Percentiles rank a stretch among this genome's conserved stretches.
Evolutionary conservation across 106 monocot species (phyloP).

Genomic region (Allium cepa): DNA sequence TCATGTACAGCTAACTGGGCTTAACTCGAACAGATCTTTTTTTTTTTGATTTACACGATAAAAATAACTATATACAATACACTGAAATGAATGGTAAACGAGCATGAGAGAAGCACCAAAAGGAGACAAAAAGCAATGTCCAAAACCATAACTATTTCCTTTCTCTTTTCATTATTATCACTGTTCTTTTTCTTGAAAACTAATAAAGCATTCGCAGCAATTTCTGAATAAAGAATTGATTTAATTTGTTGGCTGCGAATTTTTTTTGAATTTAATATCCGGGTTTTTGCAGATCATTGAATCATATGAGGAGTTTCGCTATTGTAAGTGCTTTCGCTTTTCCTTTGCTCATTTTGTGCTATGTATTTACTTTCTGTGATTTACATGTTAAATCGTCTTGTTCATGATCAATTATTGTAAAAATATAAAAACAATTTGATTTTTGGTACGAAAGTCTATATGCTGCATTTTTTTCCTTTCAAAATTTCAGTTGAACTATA

Average conservation of each 20-base stretch:
- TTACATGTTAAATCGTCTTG: background rate
- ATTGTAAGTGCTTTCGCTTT: slow-evolving; percentile 3
- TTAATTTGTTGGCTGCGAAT: background rate
- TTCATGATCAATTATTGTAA: background rate
- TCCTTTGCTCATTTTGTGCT: background rate
- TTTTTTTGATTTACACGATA: too few species aligned
- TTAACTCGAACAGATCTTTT: too few species aligned
- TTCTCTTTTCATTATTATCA: background rate
- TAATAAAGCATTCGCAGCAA: too few species aligned
- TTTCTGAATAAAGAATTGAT: background rate
- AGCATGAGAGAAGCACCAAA: background rate
- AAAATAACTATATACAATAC: too few species aligned
- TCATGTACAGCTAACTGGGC: too few species aligned
- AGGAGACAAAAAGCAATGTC: slow-evolving; percentile 8
- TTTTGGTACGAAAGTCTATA: background rate
- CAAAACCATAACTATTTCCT: slow-evolving; percentile 5
- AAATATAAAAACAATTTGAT: background rate
- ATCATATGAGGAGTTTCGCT: slow-evolving; percentile 6
- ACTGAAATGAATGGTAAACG: too few species aligned
- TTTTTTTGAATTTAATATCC: background rate
- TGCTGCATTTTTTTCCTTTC: background rate
- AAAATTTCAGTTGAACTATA: background rate
- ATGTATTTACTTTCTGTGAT: background rate
- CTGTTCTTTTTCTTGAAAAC: background rate
- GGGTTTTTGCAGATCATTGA: background rate